A percentile compares a stretch with the other conserved stretches of the same genome.
Evolutionary conservation across 2,329 filamentous ascomycete species (phyloP).

Genomic region (Exophiala sideris): DNA sequence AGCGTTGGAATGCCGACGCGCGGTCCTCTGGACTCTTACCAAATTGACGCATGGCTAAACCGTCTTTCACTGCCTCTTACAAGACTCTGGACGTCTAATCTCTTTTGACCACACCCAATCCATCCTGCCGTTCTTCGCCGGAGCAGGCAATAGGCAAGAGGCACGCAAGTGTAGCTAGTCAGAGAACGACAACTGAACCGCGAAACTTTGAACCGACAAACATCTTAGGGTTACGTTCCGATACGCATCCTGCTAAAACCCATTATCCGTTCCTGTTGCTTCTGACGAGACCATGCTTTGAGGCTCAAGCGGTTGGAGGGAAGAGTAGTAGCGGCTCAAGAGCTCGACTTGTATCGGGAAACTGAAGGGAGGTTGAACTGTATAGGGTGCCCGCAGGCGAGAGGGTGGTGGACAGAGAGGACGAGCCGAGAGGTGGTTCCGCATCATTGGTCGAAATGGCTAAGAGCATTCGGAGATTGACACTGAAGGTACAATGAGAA

Average conservation of each 20-base stretch:
- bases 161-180: conserved; percentile 57
- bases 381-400: conserved; percentile 44
- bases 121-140: conserved; percentile 35
- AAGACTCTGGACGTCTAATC: conserved; percentile 47
- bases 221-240: conserved; percentile 98
- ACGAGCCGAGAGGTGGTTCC: conserved; percentile 13
- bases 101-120: conserved; percentile 38
- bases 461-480: conserved; percentile 9
- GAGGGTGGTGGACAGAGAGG: conserved; percentile 36
- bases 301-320: conserved; percentile 59
- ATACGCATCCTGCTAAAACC: conserved; percentile 58
- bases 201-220: conserved; percentile 70
- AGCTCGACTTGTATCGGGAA: conserved; percentile 70
- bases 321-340: conserved; percentile 33
- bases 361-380: conserved; percentile 78
- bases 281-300: conserved; percentile 51
- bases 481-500: conserved; percentile 3
- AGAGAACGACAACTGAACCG: conserved; percentile 65
- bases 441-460: conserved; percentile 6
- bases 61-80: conserved; percentile 39
- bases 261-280: conserved; percentile 35
- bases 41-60: conserved; percentile 43
- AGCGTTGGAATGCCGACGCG: conserved; percentile 55
- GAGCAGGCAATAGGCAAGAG: conserved; percentile 28
- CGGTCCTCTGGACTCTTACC: conserved; percentile 39